Percentiles rank a stretch among this genome's conserved stretches.
phyloP scores from a whole-genome alignment of 257 asterid species.

The Leptodermis oblonga region DNA sequence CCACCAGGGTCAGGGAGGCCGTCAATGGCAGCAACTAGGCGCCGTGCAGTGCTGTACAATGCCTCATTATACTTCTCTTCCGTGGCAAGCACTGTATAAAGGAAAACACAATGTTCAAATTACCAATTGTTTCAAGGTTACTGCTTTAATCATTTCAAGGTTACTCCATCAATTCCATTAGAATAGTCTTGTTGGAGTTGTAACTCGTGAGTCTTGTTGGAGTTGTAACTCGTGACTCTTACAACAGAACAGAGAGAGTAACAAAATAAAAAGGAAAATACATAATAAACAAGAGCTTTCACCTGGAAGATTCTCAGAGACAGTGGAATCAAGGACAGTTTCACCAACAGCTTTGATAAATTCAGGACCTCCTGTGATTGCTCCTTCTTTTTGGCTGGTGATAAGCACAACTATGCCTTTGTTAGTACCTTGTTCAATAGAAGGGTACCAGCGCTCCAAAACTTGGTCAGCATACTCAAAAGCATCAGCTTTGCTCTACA shows the following conservation, averaged over 20 bases:
- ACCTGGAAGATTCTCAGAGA: constrained; percentile 96
- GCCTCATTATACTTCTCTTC: constrained; percentile 98
- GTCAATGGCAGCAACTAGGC: constrained; percentile 82
- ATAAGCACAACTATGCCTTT: constrained; percentile 94
- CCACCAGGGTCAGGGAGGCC: constrained; percentile 99
- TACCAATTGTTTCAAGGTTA: no score
- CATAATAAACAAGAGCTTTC: neutral
- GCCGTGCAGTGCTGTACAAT: constrained; percentile 57
- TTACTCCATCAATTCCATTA: no score
- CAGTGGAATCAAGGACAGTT: constrained; percentile 82
- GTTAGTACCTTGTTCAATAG: constrained; percentile 72
- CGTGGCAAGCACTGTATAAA: constrained; percentile 72
- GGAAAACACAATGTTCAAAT: no score
- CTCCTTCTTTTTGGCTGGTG: constrained; percentile 98
- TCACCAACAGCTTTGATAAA: constrained; percentile 90
- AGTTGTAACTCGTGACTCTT: no score
- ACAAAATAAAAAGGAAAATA: neutral
- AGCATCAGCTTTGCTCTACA: constrained; percentile 96
- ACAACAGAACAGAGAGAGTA: no score
- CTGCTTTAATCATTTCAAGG: no score
- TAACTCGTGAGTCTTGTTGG: no score
- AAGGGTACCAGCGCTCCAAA: constrained; percentile 86
- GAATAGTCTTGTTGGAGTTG: no score
- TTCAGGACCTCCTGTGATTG: constrained; percentile 95
- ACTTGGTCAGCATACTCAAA: constrained; percentile 98